Evolutionary conservation across 805 yeast genomes (phyloP), one percentile per base, ranked within the genome.

Genomic region (Metschnikowia rubicola): DNA sequence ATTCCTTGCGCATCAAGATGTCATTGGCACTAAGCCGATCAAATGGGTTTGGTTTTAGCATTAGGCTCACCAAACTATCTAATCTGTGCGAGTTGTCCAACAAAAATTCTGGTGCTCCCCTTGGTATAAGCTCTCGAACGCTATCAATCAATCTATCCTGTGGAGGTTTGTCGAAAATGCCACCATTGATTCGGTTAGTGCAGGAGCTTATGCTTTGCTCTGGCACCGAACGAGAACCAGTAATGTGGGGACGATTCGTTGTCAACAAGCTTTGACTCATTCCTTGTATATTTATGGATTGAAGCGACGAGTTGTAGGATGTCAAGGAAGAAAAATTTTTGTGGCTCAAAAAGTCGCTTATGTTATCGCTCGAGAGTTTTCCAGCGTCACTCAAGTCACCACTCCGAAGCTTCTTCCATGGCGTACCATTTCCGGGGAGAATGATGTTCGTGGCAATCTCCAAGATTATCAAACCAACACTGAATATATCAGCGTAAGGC

Each of bases 341-440:
- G 56, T 70, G 72, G 39, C 65, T 68, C 44, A 71, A 59, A 48
- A 68, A 71, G 47, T 71, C 75, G 52, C 73, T 67, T 36, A 73
- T 66, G 52, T 73, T 73, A 52, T 72, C 77, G 52, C 73, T 67
- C 38, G 89, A 82, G 49, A 91, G 72, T 56, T 83, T 80, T 1
- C 98, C 97, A 0, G 98, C 97, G 64, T 94, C 99, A 13, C 95
- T 83, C 54, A 94, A 73, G 64, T 94, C 99, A 0, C 98, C 99
- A 36, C 96, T 87, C 54, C 99, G 77, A 50, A 94, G 71, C 64
- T 91, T 90, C 56, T 95, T 95, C 99, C 99, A 94, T 30, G 95
- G 91, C 11, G 88, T 79, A 6, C 99, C 99, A 63, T 94, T 91
- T 57, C 92, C 98, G 1, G 99, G 99, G 43, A 94, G 71, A 3